Evolutionary conservation across 148 eudicot genomes (phyloP).

Genomic region (Camellia lanceoleosa): DNA sequence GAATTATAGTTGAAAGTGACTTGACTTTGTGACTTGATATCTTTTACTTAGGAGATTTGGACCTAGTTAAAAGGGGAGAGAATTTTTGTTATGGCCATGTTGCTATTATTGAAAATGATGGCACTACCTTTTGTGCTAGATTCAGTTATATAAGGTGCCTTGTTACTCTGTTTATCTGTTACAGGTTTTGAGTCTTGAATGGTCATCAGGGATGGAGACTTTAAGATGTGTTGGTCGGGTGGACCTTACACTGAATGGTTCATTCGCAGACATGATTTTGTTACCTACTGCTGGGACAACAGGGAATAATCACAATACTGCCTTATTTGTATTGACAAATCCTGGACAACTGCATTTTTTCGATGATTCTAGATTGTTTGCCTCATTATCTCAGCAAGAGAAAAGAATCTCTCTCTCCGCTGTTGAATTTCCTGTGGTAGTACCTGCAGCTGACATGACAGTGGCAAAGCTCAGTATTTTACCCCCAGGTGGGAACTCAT

Average conservation of each 20-base stretch:
- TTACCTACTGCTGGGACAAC: conserved; percentile 40
- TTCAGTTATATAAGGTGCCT: conserved; percentile 2
- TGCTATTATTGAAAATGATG: too few species aligned
- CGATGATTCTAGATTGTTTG: conserved; percentile 37
- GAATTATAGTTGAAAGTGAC: background rate
- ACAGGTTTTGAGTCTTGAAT: conserved; percentile 67
- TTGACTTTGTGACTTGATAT: background rate
- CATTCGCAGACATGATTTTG: conserved; percentile 69
- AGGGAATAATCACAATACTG: conserved; percentile 38
- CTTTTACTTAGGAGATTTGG: background rate
- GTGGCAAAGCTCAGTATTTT: conserved; percentile 44
- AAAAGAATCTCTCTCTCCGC: conserved; percentile 39
- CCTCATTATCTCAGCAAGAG: conserved; percentile 40
- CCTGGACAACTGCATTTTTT: conserved; percentile 61
- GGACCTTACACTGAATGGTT: conserved; percentile 54
- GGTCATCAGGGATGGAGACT: conserved; percentile 68
- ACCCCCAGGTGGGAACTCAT: conserved; percentile 24
- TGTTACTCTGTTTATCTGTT: conserved; percentile 2
- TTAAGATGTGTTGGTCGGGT: conserved; percentile 55
- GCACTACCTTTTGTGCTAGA: background rate
- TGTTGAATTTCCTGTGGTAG: conserved; percentile 40
- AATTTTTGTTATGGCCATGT: too few species aligned
- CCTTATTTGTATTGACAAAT: conserved; percentile 64
- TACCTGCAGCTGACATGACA: conserved; percentile 56
- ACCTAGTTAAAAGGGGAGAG: background rate